These are phyloP conservation scores for Suhomyces ambrosiae DNA, from an alignment of 1,139 yeast species.

Conservation along the genomic window DNA sequence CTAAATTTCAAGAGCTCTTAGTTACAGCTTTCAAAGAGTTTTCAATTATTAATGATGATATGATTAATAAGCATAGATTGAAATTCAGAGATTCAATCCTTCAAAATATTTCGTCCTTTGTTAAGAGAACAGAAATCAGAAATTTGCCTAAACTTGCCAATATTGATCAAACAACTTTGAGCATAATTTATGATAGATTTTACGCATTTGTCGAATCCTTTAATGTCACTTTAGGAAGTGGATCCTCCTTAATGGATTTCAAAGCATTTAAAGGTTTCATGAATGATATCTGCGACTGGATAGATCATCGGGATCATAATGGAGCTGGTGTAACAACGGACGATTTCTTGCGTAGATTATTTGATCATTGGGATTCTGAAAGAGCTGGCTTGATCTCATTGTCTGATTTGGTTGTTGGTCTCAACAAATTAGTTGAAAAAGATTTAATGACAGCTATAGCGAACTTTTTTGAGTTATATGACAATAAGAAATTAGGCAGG, in stretches of 20 bases:
- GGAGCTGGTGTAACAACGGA: constrained; percentile 27
- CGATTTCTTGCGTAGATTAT: constrained; percentile 64
- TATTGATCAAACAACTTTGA: constrained; percentile 57
- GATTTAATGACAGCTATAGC: constrained; percentile 82
- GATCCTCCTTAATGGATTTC: constrained; percentile 72
- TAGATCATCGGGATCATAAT: constrained; percentile 23
- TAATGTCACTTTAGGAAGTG: constrained; percentile 68
- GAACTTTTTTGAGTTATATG: constrained; percentile 77
- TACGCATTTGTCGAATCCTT: constrained; percentile 72
- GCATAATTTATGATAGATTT: constrained; percentile 81
- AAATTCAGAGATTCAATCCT: constrained; percentile 77
- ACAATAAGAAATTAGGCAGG: constrained; percentile 57
- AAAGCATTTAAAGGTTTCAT: constrained; percentile 72
- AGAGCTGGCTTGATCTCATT: constrained; percentile 60
- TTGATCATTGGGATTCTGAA: constrained; percentile 68
- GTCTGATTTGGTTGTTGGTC: constrained; percentile 70
- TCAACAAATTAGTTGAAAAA: constrained; percentile 66
- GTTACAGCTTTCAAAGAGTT: constrained; percentile 94
- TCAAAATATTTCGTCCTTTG: constrained; percentile 84
- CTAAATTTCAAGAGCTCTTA: constrained; percentile 86
- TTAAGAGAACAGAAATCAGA: constrained; percentile 87
- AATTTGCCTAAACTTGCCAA: constrained; percentile 75
- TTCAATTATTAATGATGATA: constrained; percentile 72
- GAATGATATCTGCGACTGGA: constrained; percentile 84
- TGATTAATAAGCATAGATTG: constrained; percentile 67